These are phyloP conservation scores for Akanthomyces uredinophilus DNA, from an alignment of 2,329 filamentous ascomycete genomes.

Conservation along the genomic window DNA sequence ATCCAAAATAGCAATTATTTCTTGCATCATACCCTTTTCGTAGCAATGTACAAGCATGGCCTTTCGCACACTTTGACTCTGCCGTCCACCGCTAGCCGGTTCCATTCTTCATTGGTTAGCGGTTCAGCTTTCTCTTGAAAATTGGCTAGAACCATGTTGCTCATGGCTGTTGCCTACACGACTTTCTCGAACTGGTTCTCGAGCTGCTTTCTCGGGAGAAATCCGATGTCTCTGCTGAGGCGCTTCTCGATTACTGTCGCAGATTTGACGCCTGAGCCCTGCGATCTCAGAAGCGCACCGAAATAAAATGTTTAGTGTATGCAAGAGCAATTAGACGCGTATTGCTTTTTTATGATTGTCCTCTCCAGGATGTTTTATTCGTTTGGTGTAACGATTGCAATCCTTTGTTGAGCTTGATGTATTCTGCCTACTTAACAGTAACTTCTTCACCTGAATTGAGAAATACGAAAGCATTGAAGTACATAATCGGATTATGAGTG, in stretches of 20 bases:
- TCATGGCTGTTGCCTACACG: not conserved
- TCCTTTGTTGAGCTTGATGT: conserved; percentile 22
- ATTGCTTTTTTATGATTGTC: conserved; percentile 24
- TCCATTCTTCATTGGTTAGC: conserved; percentile 28
- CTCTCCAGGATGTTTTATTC: conserved; percentile 25
- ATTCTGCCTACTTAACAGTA: conserved; percentile 26
- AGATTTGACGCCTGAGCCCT: conserved; percentile 25
- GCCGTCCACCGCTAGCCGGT: conserved; percentile 25
- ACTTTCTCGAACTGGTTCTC: not conserved
- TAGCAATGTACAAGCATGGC: conserved; percentile 21
- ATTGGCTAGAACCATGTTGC: not conserved
- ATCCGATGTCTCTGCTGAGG: conserved; percentile 21
- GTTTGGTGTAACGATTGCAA: conserved; percentile 31
- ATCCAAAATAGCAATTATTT: conserved; percentile 13
- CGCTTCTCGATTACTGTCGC: conserved; percentile 23
- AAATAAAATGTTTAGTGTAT: conserved; percentile 16
- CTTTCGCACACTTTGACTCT: conserved; percentile 22
- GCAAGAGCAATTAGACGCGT: conserved; percentile 12
- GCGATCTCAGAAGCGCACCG: conserved; percentile 22
- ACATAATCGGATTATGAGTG: conserved; percentile 14
- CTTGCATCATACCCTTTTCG: not conserved
- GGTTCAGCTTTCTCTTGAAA: conserved; percentile 22
- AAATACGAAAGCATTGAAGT: not conserved
- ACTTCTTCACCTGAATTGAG: not conserved
- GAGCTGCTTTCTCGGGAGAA: conserved; percentile 12